Evolutionary conservation across 2,329 filamentous ascomycete genomes (phyloP).

Genomic region (Calcarisporium arbuscula): DNA sequence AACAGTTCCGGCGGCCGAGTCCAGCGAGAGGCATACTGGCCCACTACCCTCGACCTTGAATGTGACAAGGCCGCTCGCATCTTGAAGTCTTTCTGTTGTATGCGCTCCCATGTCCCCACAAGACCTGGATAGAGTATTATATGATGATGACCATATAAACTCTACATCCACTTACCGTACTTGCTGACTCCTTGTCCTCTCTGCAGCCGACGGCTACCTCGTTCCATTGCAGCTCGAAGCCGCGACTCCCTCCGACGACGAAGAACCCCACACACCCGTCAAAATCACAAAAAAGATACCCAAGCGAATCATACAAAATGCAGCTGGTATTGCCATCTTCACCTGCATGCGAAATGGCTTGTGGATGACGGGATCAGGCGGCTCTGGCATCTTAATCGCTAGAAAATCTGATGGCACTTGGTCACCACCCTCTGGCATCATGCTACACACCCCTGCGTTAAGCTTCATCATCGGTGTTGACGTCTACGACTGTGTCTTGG

Average conservation of each 20-base stretch:
- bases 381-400: slow-evolving; percentile 80
- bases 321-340: slow-evolving; percentile 86
- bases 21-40: slow-evolving; percentile 70
- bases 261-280: slow-evolving; percentile 43
- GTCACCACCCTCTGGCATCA: slow-evolving; percentile 85
- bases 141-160: no score
- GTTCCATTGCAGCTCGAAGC: slow-evolving; percentile 30
- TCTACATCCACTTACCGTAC: background rate
- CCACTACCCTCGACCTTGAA: slow-evolving; percentile 78
- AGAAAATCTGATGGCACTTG: slow-evolving; percentile 80
- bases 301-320: slow-evolving; percentile 75
- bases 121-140: no score
- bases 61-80: slow-evolving; percentile 89
- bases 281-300: slow-evolving; percentile 75
- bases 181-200: background rate
- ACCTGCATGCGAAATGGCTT: slow-evolving; percentile 92
- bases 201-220: slow-evolving; percentile 49
- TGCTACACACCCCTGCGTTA: slow-evolving; percentile 81
- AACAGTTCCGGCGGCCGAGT: slow-evolving; percentile 22
- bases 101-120: slow-evolving; percentile 9
- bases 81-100: slow-evolving; percentile 83
- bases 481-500: slow-evolving; percentile 91
- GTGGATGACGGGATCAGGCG: slow-evolving; percentile 86
- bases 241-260: slow-evolving; percentile 1
- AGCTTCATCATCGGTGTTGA: slow-evolving; percentile 90